phyloP scores from a whole-genome alignment of 2,329 filamentous ascomycete species.

The Reticulascus tulasneorum region DNA sequence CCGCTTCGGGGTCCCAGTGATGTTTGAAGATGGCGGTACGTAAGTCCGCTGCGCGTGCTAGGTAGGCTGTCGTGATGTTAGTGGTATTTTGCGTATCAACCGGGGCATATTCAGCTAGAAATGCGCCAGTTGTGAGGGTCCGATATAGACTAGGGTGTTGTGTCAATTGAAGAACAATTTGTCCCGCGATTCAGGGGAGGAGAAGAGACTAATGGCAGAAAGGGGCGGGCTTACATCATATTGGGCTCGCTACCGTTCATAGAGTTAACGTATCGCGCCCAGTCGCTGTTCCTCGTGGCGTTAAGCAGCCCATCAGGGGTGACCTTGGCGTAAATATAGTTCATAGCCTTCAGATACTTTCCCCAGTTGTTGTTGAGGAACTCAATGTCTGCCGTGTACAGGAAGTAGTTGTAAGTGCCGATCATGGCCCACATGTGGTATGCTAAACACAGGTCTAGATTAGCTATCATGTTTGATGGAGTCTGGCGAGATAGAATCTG shows the following conservation, averaged over 20 bases:
- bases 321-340: slow-evolving; percentile 19
- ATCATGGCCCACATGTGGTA: slow-evolving; percentile 43
- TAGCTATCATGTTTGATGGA: no score
- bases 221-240: neutral
- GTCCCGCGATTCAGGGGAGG: slow-evolving; percentile 40
- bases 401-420: slow-evolving; percentile 51
- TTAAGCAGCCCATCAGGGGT: slow-evolving; percentile 24
- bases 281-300: slow-evolving; percentile 45
- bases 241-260: neutral
- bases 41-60: neutral
- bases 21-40: slow-evolving; percentile 33
- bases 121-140: neutral
- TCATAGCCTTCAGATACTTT: slow-evolving; percentile 23
- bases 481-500: no score
- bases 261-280: slow-evolving; percentile 33
- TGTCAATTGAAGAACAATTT: neutral
- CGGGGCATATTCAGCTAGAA: neutral
- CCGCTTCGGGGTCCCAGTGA: slow-evolving; percentile 39
- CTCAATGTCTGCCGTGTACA: slow-evolving; percentile 32
- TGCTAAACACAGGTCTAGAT: no score
- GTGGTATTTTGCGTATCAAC: slow-evolving; percentile 31
- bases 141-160: slow-evolving; percentile 1
- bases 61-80: slow-evolving; percentile 31
- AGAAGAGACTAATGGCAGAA: slow-evolving; percentile 21
- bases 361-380: slow-evolving; percentile 17